Evolutionary conservation across 768 basidiomycete genomes (phyloP), one percentile per base, ranked within the genome.

Genomic region (Sarcodon sp.): DNA sequence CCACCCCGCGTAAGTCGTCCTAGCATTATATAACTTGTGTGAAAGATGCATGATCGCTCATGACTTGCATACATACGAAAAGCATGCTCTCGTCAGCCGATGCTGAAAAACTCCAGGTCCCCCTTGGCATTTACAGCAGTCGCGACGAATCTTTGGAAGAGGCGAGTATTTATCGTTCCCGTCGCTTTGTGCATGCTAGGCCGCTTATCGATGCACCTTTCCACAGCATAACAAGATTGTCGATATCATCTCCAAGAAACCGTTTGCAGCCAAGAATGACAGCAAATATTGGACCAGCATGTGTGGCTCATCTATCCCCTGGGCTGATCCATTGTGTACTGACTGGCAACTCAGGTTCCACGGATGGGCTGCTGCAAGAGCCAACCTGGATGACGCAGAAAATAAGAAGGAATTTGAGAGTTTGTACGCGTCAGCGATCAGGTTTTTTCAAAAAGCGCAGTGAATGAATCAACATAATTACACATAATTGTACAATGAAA

Each of bases 281-380:
- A 66, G 67, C 59, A 76, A 77, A 57, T 56, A 65, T 47, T 79
- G 76, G 52, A 44, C 64, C 2, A 69, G 66, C 51, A 74, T 75
- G 70, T 73, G 50, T 41, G 61, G 59, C 13, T 43, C 38, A 16
- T 11, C 41, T 45, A 46, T 50, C 4, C 32, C 38, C 45, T 18
- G 7, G 15, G 10, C 21, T 43, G 7, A n/a, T n/a, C n/a, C 18
- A 39, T 43, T 4, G 33, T 7, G 31, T 33, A 16, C 21, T n/a
- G 13, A 32, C 27, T 1, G 13, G 8, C 39, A 16, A 6, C 39
- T 1, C 11, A 77, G 75, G 65, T 72, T 73, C 64, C 80, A 82
- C 53, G 79, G 79, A 33, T 83, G 72, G 67, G 76, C 79, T 4
- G 80, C 77, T 15, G 80, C 80, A 3, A 67, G 79, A 43, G 79